Percentiles rank a stretch among this genome's conserved stretches.
Conservation (phyloP, 768 basidiomycete species). For the Russula sp. region DNA sequence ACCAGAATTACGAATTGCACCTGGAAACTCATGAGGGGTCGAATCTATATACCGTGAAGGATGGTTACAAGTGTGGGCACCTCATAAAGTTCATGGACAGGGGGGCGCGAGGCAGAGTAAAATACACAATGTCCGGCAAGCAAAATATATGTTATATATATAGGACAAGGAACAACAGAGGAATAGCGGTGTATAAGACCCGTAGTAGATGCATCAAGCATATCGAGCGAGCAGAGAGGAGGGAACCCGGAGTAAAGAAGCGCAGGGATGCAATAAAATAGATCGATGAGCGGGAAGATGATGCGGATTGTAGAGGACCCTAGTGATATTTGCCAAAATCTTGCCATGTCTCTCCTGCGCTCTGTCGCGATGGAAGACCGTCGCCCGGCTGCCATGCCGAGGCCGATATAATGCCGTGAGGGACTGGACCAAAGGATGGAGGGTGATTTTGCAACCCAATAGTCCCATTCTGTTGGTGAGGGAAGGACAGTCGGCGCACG, state of each 20-base stretch:
- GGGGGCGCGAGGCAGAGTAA: background rate
- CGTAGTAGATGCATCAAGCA: slow-evolving; percentile 10
- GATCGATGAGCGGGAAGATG: background rate
- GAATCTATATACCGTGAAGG: slow-evolving; percentile 11
- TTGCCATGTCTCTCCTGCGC: slow-evolving; percentile 9
- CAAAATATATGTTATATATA: slow-evolving; percentile 21
- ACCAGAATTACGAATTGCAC: background rate
- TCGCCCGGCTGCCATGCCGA: slow-evolving; percentile 7
- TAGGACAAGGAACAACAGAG: slow-evolving; percentile 5
- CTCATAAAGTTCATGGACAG: slow-evolving; percentile 13
- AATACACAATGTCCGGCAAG: slow-evolving; percentile 15
- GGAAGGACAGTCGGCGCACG: slow-evolving; percentile 8
- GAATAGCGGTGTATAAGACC: slow-evolving; percentile 5
- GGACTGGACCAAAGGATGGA: background rate
- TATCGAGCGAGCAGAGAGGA: background rate
- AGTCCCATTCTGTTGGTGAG: slow-evolving; percentile 12
- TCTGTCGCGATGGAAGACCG: slow-evolving; percentile 1
- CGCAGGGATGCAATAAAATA: background rate
- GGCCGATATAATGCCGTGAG: slow-evolving; percentile 7
- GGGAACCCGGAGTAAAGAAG: background rate
- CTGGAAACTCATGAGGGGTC: background rate
- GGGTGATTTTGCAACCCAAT: slow-evolving; percentile 10
- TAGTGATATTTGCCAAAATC: slow-evolving; percentile 15
- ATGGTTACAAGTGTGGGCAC: slow-evolving; percentile 13
- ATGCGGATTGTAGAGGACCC: background rate